Conservation (phyloP, 1,284 basidiomycete species). For the Moniliella sp. region DNA sequence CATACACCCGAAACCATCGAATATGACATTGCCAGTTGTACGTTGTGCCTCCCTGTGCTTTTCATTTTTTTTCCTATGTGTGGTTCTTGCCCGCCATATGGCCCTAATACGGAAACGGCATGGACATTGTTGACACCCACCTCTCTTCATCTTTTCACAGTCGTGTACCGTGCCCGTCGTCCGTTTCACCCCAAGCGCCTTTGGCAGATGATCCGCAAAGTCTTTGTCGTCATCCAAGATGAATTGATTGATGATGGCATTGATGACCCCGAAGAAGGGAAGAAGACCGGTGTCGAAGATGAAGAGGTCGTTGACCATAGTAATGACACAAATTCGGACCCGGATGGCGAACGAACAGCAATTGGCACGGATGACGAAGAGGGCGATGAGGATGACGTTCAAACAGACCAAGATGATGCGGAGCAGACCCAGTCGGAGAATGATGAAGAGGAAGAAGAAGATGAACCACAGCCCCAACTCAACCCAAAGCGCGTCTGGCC, state of each 20-base stretch:
- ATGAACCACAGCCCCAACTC: conserved; percentile 34
- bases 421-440: conserved; percentile 3
- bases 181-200: conserved; percentile 38
- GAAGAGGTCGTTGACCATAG: too few species aligned
- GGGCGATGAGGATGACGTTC: conserved; percentile 1
- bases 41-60: too few species aligned
- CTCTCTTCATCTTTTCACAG: conserved; percentile 12
- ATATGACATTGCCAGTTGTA: conserved; percentile 20
- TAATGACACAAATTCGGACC: conserved; percentile 1
- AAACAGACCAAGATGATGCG: conserved; percentile 2
- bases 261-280: conserved; percentile 3
- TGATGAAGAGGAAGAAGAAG: conserved; percentile 6
- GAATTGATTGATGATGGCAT: conserved; percentile 31
- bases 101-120: too few species aligned
- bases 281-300: too few species aligned
- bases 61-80: too few species aligned
- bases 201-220: conserved; percentile 36
- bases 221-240: conserved; percentile 35
- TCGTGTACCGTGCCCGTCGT: conserved; percentile 33
- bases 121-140: too few species aligned
- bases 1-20: conserved; percentile 37
- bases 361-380: neutral
- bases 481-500: conserved; percentile 34
- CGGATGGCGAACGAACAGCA: conserved; percentile 8
- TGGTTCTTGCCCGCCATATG: too few species aligned